Conservation (phyloP, 306 rosid genomes). For the Trifolium fragiferum region DNA sequence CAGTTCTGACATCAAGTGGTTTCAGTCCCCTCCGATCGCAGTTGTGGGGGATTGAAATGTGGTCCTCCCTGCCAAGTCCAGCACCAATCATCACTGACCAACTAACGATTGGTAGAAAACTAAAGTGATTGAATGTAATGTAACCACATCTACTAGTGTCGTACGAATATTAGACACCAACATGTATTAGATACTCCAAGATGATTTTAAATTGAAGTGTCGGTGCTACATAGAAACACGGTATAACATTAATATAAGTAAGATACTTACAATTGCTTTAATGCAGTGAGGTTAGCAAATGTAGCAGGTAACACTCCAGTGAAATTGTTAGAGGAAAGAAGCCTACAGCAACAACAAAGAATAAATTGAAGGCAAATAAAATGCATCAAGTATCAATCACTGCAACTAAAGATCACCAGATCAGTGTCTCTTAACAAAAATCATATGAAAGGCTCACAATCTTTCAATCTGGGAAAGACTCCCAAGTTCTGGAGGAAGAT, state of each 20-base stretch:
- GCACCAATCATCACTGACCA: too few species aligned
- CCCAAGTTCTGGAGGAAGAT: conserved; percentile 71
- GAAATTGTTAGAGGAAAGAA: conserved; percentile 52
- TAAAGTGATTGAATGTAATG: not conserved
- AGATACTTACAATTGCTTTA: conserved; percentile 57
- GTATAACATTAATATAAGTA: not conserved
- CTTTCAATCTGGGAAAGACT: conserved; percentile 50
- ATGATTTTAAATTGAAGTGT: not conserved
- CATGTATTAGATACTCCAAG: not conserved
- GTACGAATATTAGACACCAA: not conserved
- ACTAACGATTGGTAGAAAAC: too few species aligned
- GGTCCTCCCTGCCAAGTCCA: too few species aligned
- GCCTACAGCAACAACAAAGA: conserved; percentile 41
- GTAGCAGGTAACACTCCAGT: conserved; percentile 44
- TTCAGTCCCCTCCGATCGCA: too few species aligned
- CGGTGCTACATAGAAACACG: not conserved
- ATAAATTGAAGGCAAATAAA: not conserved
- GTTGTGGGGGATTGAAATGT: too few species aligned
- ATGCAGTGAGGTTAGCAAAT: conserved; percentile 41
- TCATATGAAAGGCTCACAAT: conserved; percentile 52
- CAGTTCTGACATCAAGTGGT: too few species aligned
- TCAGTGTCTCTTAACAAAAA: not conserved
- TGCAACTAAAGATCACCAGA: not conserved
- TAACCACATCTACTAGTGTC: not conserved
- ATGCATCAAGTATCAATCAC: not conserved